Conservation (phyloP, 2,329 filamentous ascomycete genomes). For the Aspergillus versicolor region DNA sequence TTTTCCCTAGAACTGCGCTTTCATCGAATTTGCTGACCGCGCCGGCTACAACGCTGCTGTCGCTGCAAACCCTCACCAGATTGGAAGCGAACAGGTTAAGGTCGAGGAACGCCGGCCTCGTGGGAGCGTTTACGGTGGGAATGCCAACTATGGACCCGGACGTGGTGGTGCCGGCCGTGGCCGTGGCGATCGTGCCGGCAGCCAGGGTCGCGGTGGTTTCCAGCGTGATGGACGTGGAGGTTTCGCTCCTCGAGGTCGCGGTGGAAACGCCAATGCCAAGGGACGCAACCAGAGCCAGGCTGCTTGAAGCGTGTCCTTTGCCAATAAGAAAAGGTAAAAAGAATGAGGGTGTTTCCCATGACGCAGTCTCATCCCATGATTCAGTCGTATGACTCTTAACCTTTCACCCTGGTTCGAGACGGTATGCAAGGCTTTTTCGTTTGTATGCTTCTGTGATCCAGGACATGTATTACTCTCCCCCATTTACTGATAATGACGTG, state of each 20-base stretch:
- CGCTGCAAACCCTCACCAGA: conserved; percentile 77
- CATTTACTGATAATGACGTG: conserved; percentile 39
- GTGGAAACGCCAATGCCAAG: conserved; percentile 54
- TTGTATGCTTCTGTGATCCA: conserved; percentile 22
- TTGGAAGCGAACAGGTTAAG: conserved; percentile 77
- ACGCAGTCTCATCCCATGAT: conserved; percentile 7
- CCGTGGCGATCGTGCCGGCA: conserved; percentile 66
- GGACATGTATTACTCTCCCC: conserved; percentile 39
- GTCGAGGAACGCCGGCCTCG: conserved; percentile 89
- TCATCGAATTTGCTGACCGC: conserved; percentile 83
- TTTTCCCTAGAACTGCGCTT: conserved; percentile 78
- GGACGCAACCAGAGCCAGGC: conserved; percentile 47
- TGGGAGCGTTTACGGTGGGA: conserved; percentile 67
- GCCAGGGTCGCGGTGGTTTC: conserved; percentile 67
- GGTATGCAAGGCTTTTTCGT: conserved; percentile 15
- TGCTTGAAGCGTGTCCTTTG: conserved; percentile 31
- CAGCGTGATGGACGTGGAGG: conserved; percentile 68
- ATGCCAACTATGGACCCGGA: conserved; percentile 59
- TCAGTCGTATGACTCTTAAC: conserved; percentile 20
- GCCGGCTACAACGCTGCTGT: conserved; percentile 82
- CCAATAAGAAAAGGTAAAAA: conserved; percentile 8
- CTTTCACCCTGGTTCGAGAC: conserved; percentile 23
- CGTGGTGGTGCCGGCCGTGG: conserved; percentile 66
- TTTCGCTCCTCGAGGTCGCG: conserved; percentile 63
- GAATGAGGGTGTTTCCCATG: conserved; percentile 10